These are phyloP conservation scores for Podila minutissima DNA, from an alignment of 192 early-diverging fungal genomes.

Conservation along the genomic window DNA sequence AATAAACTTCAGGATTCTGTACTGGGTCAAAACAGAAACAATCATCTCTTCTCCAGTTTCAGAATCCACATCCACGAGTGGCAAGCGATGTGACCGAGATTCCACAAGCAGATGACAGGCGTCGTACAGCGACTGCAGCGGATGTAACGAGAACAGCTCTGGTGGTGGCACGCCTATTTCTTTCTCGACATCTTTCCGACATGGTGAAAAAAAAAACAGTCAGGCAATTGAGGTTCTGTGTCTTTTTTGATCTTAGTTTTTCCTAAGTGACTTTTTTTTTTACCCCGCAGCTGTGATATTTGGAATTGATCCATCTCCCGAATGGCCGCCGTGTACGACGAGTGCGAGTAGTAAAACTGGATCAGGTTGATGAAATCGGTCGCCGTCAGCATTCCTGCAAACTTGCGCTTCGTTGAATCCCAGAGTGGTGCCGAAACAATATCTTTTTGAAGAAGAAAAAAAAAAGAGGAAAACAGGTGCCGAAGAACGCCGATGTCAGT, in stretches of 20 bases:
- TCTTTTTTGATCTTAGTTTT: neutral
- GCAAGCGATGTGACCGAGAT: conserved; percentile 87
- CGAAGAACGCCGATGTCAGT: neutral
- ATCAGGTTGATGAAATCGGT: conserved; percentile 96
- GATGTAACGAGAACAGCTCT: conserved; percentile 82
- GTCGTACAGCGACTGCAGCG: conserved; percentile 87
- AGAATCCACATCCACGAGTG: conserved; percentile 85
- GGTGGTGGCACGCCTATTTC: conserved; percentile 67
- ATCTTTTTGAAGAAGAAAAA: conserved; percentile 12
- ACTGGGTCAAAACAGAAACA: conserved; percentile 90
- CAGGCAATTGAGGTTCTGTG: neutral
- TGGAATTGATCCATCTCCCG: conserved; percentile 88
- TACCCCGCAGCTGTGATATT: conserved; percentile 74
- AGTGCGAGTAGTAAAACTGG: conserved; percentile 88
- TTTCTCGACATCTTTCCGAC: conserved; percentile 64
- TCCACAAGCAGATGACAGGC: conserved; percentile 83
- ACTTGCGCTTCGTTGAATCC: conserved; percentile 80
- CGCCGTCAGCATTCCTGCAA: conserved; percentile 96
- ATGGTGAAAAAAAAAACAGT: neutral
- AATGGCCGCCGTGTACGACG: conserved; percentile 82
- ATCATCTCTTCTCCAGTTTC: conserved; percentile 84
- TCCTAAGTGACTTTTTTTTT: neutral
- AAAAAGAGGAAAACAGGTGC: neutral
- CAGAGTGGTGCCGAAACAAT: conserved; percentile 95
- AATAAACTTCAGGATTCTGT: conserved; percentile 89